A percentile compares a stretch with the other conserved stretches of the same genome.
Conservation (phyloP, 768 basidiomycete species). For the Kwoniella heveanensis region DNA sequence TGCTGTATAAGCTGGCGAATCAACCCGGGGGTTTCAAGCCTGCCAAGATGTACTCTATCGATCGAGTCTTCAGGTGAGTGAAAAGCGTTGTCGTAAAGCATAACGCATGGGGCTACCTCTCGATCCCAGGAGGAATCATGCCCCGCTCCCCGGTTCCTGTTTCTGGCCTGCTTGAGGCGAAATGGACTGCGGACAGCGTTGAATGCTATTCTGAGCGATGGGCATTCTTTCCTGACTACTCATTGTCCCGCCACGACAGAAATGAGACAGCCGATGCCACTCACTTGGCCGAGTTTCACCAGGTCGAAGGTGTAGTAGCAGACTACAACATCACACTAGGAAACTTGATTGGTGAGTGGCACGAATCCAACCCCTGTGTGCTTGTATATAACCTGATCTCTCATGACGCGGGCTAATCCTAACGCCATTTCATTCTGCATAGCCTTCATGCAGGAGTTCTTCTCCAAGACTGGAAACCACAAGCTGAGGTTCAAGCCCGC, state of each 20-base stretch:
- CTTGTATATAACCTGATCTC: too few relatives aligned
- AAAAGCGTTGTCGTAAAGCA: background rate
- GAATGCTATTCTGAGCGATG: too few relatives aligned
- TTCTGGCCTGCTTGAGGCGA: too few relatives aligned
- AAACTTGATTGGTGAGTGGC: constrained; percentile 79
- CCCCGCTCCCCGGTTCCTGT: too few relatives aligned
- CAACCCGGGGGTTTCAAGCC: constrained; percentile 76
- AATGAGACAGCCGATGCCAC: constrained; percentile 99
- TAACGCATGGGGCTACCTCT: too few relatives aligned
- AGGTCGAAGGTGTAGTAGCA: constrained; percentile 99
- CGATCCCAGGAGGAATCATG: too few relatives aligned
- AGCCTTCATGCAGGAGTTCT: constrained; percentile 99
- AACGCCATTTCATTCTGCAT: too few relatives aligned
- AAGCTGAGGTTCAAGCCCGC: constrained; percentile 97
- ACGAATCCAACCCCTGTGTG: background rate
- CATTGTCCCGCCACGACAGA: too few relatives aligned
- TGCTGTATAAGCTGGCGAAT: constrained; percentile 92
- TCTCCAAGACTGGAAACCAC: constrained; percentile 94
- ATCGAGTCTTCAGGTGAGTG: constrained; percentile 77
- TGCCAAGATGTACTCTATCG: constrained; percentile 94
- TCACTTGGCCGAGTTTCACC: constrained; percentile 98
- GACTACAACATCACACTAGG: constrained; percentile 89
- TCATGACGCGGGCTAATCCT: too few relatives aligned
- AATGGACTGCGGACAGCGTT: too few relatives aligned
- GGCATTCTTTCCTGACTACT: too few relatives aligned